Evolutionary conservation across 108 stramenopile species (phyloP).

Genomic region (Chaetoceros tenuissimus): DNA sequence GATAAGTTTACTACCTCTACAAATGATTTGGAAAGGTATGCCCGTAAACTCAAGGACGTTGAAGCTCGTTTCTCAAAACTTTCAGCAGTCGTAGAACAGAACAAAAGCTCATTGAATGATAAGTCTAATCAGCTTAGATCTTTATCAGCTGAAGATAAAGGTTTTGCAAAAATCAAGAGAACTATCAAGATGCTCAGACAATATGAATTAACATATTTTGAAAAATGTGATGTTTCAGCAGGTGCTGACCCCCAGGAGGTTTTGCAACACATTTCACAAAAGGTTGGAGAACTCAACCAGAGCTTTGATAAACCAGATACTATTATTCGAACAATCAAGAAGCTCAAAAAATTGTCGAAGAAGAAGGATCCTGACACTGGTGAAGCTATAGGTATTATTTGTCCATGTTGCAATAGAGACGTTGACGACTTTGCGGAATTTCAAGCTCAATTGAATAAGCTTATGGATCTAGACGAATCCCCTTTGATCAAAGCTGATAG

Average conservation of each 20-base stretch:
- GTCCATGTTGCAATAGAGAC: constrained; percentile 1
- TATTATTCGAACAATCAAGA: constrained; percentile 34
- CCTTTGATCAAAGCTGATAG: not conserved
- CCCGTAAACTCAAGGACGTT: constrained; percentile 18
- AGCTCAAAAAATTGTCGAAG: constrained; percentile 46
- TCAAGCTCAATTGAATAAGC: not conserved
- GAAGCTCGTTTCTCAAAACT: constrained; percentile 19
- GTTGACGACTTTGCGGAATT: not conserved
- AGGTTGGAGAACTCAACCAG: constrained; percentile 4
- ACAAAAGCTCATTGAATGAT: constrained; percentile 9
- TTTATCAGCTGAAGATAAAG: constrained; percentile 32
- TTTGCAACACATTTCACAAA: constrained; percentile 24
- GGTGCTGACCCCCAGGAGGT: constrained; percentile 31
- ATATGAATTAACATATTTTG: constrained; percentile 12
- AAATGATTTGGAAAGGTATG: constrained; percentile 15
- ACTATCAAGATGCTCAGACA: constrained; percentile 25
- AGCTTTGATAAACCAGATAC: constrained; percentile 19
- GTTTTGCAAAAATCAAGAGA: constrained; percentile 33
- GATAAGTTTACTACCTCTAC: constrained; percentile 8
- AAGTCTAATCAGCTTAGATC: constrained; percentile 13
- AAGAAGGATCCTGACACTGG: not conserved
- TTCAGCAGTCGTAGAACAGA: constrained; percentile 18
- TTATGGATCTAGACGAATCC: constrained; percentile 1
- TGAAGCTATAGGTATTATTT: not conserved
- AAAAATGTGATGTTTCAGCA: constrained; percentile 8